Percentiles rank a stretch among this genome's conserved stretches.
Conservation (phyloP, 768 basidiomycete genomes). For the Naganishia vishniacii region DNA sequence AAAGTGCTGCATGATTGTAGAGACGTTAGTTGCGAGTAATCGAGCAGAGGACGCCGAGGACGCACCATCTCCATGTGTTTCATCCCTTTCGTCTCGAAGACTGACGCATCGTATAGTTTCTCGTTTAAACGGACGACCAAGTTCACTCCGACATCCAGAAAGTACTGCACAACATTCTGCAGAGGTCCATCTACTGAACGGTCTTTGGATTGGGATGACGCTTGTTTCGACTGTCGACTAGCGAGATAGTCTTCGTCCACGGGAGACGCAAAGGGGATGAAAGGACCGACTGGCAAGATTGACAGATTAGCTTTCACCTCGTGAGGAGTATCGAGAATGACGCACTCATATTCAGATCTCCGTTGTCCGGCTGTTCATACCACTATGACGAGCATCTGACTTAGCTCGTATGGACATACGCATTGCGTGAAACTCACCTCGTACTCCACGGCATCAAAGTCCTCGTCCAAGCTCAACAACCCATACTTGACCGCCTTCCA, state of each 20-base stretch:
- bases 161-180: slow-evolving; percentile 86
- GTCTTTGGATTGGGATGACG: not conserved
- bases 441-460: slow-evolving; percentile 57
- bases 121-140: slow-evolving; percentile 91
- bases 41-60: slow-evolving; percentile 29
- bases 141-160: slow-evolving; percentile 77
- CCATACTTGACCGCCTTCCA: slow-evolving; percentile 54
- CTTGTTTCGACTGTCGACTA: slow-evolving; percentile 60
- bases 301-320: slow-evolving; percentile 40
- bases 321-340: slow-evolving; percentile 73
- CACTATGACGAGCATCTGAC: slow-evolving; percentile 56
- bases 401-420: not conserved
- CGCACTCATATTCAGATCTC: slow-evolving; percentile 67
- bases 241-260: slow-evolving; percentile 64
- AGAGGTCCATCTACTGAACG: slow-evolving; percentile 49
- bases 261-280: slow-evolving; percentile 84
- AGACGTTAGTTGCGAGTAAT: too few species aligned
- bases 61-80: slow-evolving; percentile 64
- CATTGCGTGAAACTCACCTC: slow-evolving; percentile 48
- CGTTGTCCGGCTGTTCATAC: slow-evolving; percentile 68
- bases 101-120: slow-evolving; percentile 73
- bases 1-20: slow-evolving; percentile 75
- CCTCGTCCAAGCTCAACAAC: slow-evolving; percentile 44
- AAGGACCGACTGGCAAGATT: slow-evolving; percentile 42
- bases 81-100: slow-evolving; percentile 78